These are phyloP conservation scores for Euphrasia confusa DNA, from an alignment of 257 asterid genomes.

Conservation along the genomic window DNA sequence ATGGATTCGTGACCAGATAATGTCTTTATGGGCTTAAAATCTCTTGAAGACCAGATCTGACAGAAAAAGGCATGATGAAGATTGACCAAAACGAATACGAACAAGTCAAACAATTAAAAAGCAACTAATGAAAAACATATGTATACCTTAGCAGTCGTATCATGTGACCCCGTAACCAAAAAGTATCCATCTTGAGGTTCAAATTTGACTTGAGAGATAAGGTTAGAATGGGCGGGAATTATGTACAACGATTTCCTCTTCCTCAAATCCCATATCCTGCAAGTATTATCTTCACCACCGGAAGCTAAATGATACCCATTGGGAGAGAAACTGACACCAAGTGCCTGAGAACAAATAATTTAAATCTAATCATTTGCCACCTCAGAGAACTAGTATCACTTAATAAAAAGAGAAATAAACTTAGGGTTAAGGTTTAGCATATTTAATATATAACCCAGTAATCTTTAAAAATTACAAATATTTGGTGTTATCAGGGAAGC, in stretches of 20 bases:
- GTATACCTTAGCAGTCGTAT: conserved; percentile 79
- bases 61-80: background rate
- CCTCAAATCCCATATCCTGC: conserved; percentile 93
- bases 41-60: conserved; percentile 91
- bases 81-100: background rate
- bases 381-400: background rate
- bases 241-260: conserved; percentile 64
- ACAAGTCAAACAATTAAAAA: background rate
- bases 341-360: conserved; percentile 43
- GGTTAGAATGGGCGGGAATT: conserved; percentile 93
- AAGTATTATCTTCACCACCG: conserved; percentile 95
- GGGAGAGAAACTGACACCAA: conserved; percentile 81
- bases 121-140: background rate
- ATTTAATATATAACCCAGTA: too few relatives aligned
- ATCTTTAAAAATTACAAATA: too few relatives aligned
- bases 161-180: conserved; percentile 85
- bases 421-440: too few relatives aligned
- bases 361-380: conserved; percentile 4
- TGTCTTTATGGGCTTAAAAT: conserved; percentile 77
- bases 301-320: conserved; percentile 94
- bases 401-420: background rate
- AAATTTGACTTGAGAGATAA: conserved; percentile 85
- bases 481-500: too few relatives aligned
- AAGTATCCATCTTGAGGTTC: conserved; percentile 95
- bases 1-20: conserved; percentile 85